Percentiles rank a stretch among this genome's conserved stretches.
Conservation (phyloP, 495 filamentous ascomycete species). For the Paragyromitra xinjiangensis region DNA sequence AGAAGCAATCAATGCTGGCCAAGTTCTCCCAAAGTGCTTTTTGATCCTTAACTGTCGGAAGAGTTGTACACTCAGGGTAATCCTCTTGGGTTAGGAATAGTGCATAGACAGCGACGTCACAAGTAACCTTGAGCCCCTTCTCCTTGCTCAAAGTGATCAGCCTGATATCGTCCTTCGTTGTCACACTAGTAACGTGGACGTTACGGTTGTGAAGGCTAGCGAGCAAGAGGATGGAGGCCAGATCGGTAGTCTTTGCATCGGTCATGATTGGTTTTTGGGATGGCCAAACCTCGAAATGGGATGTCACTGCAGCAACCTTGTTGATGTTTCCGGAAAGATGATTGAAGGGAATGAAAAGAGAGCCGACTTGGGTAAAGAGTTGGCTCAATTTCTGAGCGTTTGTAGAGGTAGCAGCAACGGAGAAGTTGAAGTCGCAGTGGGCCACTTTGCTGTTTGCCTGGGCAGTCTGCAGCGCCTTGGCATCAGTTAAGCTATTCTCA, state of each 20-base stretch:
- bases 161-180: slow-evolving; percentile 81
- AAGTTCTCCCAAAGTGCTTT: slow-evolving; percentile 81
- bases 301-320: slow-evolving; percentile 82
- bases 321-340: slow-evolving; percentile 85
- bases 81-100: slow-evolving; percentile 81
- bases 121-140: slow-evolving; percentile 84
- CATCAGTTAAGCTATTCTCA: slow-evolving; percentile 76
- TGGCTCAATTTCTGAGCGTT: slow-evolving; percentile 80
- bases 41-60: slow-evolving; percentile 77
- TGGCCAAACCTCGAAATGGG: slow-evolving; percentile 84
- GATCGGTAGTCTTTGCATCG: slow-evolving; percentile 82
- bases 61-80: slow-evolving; percentile 71
- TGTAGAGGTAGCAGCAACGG: slow-evolving; percentile 77
- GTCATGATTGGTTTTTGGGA: slow-evolving; percentile 84
- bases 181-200: slow-evolving; percentile 84
- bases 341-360: slow-evolving; percentile 88
- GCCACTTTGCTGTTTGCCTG: slow-evolving; percentile 76
- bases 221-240: slow-evolving; percentile 80
- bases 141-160: slow-evolving; percentile 82
- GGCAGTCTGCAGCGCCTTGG: slow-evolving; percentile 75
- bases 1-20: slow-evolving; percentile 81
- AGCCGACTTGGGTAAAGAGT: slow-evolving; percentile 78
- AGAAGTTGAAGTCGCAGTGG: slow-evolving; percentile 87
- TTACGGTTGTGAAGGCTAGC: slow-evolving; percentile 85
- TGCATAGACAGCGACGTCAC: slow-evolving; percentile 83